Conservation (phyloP, 352 stramenopile genomes). For the Pythium sukuiense region DNA sequence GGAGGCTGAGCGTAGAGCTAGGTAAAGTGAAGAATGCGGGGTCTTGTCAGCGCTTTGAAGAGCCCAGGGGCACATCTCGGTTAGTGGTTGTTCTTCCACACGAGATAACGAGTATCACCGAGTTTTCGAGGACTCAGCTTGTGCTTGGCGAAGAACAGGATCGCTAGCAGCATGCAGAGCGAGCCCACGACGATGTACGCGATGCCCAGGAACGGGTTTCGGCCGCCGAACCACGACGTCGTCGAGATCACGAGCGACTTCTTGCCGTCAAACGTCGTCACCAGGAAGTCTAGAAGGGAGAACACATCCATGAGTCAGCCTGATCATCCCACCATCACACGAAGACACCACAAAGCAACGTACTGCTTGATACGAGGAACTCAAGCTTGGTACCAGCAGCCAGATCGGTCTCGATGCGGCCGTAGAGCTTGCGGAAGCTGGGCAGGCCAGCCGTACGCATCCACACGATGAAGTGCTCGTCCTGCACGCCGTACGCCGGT, state of each 20-base stretch:
- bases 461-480: conserved; percentile 99
- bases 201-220: conserved; percentile 96
- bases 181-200: conserved; percentile 95
- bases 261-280: conserved; percentile 93
- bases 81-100: conserved; percentile 96
- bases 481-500: conserved; percentile 89
- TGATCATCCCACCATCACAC: conserved; percentile 1
- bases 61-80: neutral
- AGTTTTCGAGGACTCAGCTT: conserved; percentile 94
- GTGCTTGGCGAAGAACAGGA: conserved; percentile 97
- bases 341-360: conserved; percentile 30
- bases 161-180: conserved; percentile 92
- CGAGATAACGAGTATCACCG: conserved; percentile 93
- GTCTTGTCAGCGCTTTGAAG: neutral
- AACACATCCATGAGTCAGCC: neutral
- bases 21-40: conserved; percentile 1
- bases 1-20: neutral
- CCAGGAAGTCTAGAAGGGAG: conserved; percentile 90
- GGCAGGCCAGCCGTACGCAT: conserved; percentile 98
- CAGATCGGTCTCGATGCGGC: conserved; percentile 94
- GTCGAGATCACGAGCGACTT: conserved; percentile 97
- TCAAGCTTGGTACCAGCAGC: conserved; percentile 85
- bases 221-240: conserved; percentile 95
- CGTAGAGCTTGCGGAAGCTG: conserved; percentile 99
- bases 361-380: conserved; percentile 92